phyloP scores from a whole-genome alignment of 257 asterid genomes.

The Rehmannia glutinosa region DNA sequence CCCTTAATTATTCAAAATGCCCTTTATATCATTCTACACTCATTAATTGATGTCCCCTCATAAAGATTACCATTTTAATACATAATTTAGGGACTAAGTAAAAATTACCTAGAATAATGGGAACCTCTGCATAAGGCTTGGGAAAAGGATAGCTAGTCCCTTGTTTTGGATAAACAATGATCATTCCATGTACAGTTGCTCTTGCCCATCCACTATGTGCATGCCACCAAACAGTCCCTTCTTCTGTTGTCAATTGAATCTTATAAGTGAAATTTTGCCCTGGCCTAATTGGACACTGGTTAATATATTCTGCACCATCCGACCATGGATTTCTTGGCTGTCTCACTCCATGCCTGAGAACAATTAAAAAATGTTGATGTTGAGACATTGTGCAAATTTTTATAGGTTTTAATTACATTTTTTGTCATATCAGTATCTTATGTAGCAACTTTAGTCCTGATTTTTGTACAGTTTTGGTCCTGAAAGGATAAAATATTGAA shows the following conservation, averaged over 20 bases:
- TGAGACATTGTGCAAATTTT: no score
- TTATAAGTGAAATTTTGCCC: conserved; percentile 37
- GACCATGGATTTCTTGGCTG: conserved; percentile 52
- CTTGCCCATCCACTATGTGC: conserved; percentile 60
- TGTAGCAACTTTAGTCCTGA: no score
- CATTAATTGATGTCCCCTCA: no score
- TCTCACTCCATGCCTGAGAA: conserved; percentile 47
- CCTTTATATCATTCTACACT: no score
- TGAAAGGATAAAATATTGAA: no score
- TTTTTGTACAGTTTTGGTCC: no score
- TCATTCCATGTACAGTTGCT: conserved; percentile 46
- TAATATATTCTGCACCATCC: conserved; percentile 42
- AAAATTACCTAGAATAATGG: conserved; percentile 37
- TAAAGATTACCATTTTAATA: no score
- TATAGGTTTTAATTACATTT: no score
- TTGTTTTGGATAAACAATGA: conserved; percentile 30
- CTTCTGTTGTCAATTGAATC: conserved; percentile 33
- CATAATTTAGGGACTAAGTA: neutral
- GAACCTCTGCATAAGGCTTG: conserved; percentile 34
- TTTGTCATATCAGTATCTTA: no score
- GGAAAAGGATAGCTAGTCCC: conserved; percentile 33
- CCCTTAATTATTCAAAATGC: no score
- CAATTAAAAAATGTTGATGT: no score
- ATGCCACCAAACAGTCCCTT: conserved; percentile 64
- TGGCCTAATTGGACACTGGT: conserved; percentile 48